A percentile compares a stretch with the other conserved stretches of the same genome.
phyloP scores from a whole-genome alignment of 2,329 filamentous ascomycete species.

The Nemania abortiva region DNA sequence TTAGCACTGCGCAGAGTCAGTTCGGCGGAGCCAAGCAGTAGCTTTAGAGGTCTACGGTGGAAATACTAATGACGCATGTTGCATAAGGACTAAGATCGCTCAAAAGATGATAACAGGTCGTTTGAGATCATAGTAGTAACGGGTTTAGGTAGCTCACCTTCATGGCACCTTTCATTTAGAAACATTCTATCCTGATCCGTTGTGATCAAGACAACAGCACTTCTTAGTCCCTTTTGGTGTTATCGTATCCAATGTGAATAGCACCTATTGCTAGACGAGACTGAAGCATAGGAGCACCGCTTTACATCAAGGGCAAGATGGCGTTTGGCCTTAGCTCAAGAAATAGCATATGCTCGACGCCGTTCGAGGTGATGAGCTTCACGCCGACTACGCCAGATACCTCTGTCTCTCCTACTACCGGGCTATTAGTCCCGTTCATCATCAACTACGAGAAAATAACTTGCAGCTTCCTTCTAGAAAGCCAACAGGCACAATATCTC shows the following conservation, averaged over 20 bases:
- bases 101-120: background rate
- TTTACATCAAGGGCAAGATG: background rate
- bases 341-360: conserved; percentile 12
- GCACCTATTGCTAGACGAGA: background rate
- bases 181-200: background rate
- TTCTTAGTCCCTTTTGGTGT: background rate
- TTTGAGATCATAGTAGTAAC: background rate
- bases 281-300: no score
- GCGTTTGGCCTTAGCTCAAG: conserved; percentile 2
- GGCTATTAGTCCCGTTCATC: conserved; percentile 1
- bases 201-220: background rate
- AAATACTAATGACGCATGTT: background rate
- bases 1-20: background rate
- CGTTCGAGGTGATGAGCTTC: conserved; percentile 15
- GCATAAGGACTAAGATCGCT: background rate
- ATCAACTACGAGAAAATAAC: background rate
- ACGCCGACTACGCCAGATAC: conserved; percentile 5
- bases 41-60: background rate
- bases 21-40: background rate
- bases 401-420: background rate
- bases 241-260: background rate
- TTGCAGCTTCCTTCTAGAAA: conserved; percentile 7
- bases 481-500: conserved; percentile 15
- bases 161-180: background rate
- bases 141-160: background rate